Evolutionary conservation across 2,329 filamentous ascomycete genomes (phyloP), one percentile per base, ranked within the genome.

Genomic region (Sporothrix humicola): DNA sequence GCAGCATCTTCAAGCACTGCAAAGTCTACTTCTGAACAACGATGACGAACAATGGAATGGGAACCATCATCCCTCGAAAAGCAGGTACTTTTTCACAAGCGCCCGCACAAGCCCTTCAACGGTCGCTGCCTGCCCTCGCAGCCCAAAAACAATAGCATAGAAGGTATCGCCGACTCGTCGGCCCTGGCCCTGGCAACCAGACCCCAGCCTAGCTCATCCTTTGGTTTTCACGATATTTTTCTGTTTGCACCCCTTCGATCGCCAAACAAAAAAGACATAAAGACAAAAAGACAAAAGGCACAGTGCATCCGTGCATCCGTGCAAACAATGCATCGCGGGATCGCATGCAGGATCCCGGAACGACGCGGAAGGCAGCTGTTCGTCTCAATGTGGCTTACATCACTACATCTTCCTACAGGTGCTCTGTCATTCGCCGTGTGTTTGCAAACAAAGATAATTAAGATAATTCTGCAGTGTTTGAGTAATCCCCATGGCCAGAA

Each of bases 101-200:
- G n/a, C 61, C 31, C 42, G 42, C 20, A 17, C 61, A 48, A 66
- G 42, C 42, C 42, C 20, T 48, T 20, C 20, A 66, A 66, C 42
- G 42, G 61, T 48, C 20, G 42, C 31, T 37, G 56, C 26, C 56
- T 31, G 20, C 31, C 56, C 26, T 13, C 13, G 56, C 31, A 31
- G 5, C 61, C 31, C 17, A 42, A 63, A 63, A 20, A n/a, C 20
- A 48, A 26, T 66, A 66, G 42, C 61, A 66, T 48, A 44, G 15
- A 42, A 66, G 42, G 61, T 48, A 66, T 66, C 42, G 61, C 61
- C 61, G 61, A 66, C 20, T 26, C 20, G 61, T 23, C 42, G 23
- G 10, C 42, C 59, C 59, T 48, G 61, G n/a, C 42, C 61, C 61
- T 17, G n/a, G 10, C 42, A 46, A n/a, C 61, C 61, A 46, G 12